A percentile compares a stretch with the other conserved stretches of the same genome.
Evolutionary conservation across 2,329 filamentous ascomycete species (phyloP).

Genomic region (Calonectria montana): DNA sequence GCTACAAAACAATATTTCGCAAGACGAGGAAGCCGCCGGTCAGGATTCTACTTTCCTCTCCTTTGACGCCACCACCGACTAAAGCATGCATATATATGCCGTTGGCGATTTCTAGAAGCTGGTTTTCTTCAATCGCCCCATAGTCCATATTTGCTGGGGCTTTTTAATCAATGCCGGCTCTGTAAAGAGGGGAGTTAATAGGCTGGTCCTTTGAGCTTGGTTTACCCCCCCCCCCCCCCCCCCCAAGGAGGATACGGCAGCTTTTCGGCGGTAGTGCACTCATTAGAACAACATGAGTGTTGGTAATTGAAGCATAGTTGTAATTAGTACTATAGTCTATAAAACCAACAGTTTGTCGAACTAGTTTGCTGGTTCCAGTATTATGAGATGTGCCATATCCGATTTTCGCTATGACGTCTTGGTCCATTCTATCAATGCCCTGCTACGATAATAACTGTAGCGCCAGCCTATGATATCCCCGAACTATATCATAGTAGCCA

Average conservation of each 20-base stretch:
- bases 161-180: not conserved
- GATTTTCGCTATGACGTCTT: no score
- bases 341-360: not conserved
- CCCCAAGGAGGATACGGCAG: not conserved
- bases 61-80: slow-evolving; percentile 34
- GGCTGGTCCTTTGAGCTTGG: not conserved
- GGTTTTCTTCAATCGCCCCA: not conserved
- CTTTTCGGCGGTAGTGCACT: not conserved
- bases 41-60: slow-evolving; percentile 51
- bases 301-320: not conserved
- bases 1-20: slow-evolving; percentile 63
- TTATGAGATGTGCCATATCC: no score
- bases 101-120: not conserved
- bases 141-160: not conserved
- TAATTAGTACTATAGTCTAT: not conserved
- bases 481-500: no score
- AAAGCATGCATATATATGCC: not conserved
- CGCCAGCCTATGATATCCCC: no score
- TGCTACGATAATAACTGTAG: no score
- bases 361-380: not conserved
- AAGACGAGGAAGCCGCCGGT: slow-evolving; percentile 60
- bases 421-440: no score
- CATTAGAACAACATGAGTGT: not conserved
- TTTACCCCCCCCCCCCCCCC: not conserved
- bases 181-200: not conserved